Conservation (phyloP, 1,284 basidiomycete genomes). For the Vanrija sp. region DNA sequence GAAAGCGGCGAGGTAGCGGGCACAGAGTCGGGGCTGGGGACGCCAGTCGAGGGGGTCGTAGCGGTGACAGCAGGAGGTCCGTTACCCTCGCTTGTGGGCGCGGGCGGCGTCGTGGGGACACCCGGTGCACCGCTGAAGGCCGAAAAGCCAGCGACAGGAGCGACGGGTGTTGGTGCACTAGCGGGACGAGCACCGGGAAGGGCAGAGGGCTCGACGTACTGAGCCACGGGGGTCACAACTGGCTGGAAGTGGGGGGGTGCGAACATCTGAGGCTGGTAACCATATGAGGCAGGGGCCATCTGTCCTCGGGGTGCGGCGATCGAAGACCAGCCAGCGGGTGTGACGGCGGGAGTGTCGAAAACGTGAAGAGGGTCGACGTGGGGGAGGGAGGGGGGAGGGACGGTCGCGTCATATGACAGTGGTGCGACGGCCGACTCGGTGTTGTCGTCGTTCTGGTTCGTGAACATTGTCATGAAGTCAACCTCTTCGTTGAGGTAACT, state of each 20-base stretch:
- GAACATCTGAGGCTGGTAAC: not conserved
- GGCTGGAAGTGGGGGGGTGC: not conserved
- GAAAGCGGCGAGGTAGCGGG: conserved; percentile 1
- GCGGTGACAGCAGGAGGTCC: not conserved
- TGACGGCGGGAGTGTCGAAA: conserved; percentile 4
- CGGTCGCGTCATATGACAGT: not conserved
- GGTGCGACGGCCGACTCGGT: not conserved
- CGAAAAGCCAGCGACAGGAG: not conserved
- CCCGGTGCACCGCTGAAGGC: not conserved
- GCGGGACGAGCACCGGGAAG: not conserved
- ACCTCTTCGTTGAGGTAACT: conserved; percentile 14
- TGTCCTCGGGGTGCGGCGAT: not conserved
- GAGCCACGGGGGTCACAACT: not conserved
- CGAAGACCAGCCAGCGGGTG: not conserved
- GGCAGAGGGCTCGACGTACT: conserved; percentile 8
- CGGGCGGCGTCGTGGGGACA: not conserved
- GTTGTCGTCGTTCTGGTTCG: conserved; percentile 14
- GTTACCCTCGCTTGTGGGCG: not conserved
- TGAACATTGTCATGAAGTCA: conserved; percentile 24
- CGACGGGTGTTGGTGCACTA: not conserved
- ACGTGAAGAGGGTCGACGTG: conserved; percentile 5
- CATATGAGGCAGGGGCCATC: not conserved
- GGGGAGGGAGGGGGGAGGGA: conserved; percentile 3
- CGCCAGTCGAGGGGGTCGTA: not conserved
- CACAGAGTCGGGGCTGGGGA: not conserved